Conservation (phyloP, 768 basidiomycete species). For the Botryobasidium botryosum region DNA sequence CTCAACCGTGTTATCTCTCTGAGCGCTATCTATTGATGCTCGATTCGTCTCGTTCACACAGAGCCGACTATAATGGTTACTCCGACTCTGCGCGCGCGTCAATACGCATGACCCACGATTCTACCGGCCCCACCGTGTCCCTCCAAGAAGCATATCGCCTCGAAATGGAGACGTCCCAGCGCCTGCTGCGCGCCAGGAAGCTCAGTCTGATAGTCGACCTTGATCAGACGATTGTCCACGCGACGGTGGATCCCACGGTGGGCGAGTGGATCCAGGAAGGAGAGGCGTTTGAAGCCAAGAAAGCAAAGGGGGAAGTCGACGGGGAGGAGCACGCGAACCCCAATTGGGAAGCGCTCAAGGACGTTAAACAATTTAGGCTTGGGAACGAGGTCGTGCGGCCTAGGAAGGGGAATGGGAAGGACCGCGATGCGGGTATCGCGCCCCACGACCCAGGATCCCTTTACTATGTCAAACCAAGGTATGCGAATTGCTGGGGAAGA, state of each 20-base stretch:
- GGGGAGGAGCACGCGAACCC: slow-evolving; percentile 61
- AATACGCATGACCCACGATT: slow-evolving; percentile 90
- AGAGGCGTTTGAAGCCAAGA: slow-evolving; percentile 56
- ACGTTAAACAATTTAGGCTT: slow-evolving; percentile 78
- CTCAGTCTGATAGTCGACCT: slow-evolving; percentile 95
- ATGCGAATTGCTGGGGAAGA: slow-evolving; percentile 20
- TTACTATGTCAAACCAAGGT: slow-evolving; percentile 98
- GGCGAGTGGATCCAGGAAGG: slow-evolving; percentile 92
- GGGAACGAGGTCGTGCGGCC: slow-evolving; percentile 46
- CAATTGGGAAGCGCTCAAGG: slow-evolving; percentile 81
- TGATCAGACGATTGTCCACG: slow-evolving; percentile 97
- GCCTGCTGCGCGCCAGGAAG: slow-evolving; percentile 55
- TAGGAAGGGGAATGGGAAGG: slow-evolving; percentile 34
- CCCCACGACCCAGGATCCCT: slow-evolving; percentile 64
- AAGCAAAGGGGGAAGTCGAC: slow-evolving; percentile 20
- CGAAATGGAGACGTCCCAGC: slow-evolving; percentile 64
- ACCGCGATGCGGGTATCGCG: slow-evolving; percentile 3
- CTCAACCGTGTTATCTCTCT: too few species aligned
- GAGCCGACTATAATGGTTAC: slow-evolving; percentile 76
- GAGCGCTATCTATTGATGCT: too few species aligned
- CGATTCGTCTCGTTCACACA: slow-evolving; percentile 13
- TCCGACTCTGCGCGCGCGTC: slow-evolving; percentile 73
- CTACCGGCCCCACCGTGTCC: slow-evolving; percentile 80
- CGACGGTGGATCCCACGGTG: slow-evolving; percentile 95
- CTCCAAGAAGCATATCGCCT: slow-evolving; percentile 82